Percentiles rank a stretch among this genome's conserved stretches.
Conservation (phyloP, 2,329 filamentous ascomycete species). For the Graphium sp. region DNA sequence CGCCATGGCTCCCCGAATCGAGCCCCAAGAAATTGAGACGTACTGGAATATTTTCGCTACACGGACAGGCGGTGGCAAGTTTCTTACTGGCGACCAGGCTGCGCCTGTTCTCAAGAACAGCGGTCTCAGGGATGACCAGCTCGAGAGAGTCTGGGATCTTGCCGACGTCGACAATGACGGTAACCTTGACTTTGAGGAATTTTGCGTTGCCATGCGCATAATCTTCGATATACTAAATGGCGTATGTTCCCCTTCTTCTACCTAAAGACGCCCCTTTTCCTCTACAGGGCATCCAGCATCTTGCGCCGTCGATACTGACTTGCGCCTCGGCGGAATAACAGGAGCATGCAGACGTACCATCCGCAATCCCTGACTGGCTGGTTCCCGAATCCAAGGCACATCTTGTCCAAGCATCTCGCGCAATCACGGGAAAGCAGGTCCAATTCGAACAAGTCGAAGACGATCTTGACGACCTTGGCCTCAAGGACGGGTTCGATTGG, state of each 20-base stretch:
- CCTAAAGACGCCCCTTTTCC: too few species aligned
- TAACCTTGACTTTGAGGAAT: slow-evolving; percentile 97
- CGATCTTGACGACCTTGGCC: slow-evolving; percentile 62
- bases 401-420: slow-evolving; percentile 67
- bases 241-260: slow-evolving; percentile 34
- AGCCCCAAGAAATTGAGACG: slow-evolving; percentile 44
- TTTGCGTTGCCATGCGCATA: slow-evolving; percentile 95
- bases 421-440: slow-evolving; percentile 61
- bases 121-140: slow-evolving; percentile 51
- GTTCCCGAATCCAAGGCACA: slow-evolving; percentile 90
- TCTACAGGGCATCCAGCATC: too few species aligned
- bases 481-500: slow-evolving; percentile 98
- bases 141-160: slow-evolving; percentile 95
- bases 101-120: slow-evolving; percentile 48
- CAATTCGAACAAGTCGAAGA: slow-evolving; percentile 77
- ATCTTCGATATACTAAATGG: slow-evolving; percentile 97
- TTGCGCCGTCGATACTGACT: too few species aligned
- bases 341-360: slow-evolving; percentile 85
- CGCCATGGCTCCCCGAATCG: slow-evolving; percentile 42
- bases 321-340: slow-evolving; percentile 15
- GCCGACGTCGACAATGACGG: slow-evolving; percentile 96
- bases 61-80: slow-evolving; percentile 41
- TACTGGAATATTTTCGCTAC: slow-evolving; percentile 50
- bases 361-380: slow-evolving; percentile 80
- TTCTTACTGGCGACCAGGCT: slow-evolving; percentile 42